Base-by-base conservation (phyloP, 805 yeast species). In the Kazachstania viticola region DNA sequence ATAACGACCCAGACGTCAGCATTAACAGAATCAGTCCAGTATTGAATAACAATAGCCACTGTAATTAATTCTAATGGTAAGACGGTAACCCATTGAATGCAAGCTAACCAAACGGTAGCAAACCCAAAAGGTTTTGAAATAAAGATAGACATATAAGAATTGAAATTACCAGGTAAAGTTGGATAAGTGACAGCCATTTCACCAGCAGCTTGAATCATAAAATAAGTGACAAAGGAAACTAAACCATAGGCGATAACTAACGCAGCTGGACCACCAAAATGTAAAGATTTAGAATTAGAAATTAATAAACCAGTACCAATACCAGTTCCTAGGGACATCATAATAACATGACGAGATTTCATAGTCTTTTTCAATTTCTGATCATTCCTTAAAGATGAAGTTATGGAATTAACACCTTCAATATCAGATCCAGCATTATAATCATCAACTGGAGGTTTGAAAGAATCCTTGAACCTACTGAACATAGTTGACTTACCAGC, bases 301-400 rank as follows among this genome's bases (percentile, higher is more conserved):
- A 73, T 73, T 40, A 69, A 58, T 31, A 75, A 59, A 45, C 82
- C 83, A 5, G 91, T 77, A 48, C 94, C 95, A 37, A 82, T 76
- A 31, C 88, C 78, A 33, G 91, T 85, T 36, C 91, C 91, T 34
- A 83, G 64, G 25, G 93, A 84, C 46, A 82, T 78, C 73, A 80
- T 72, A 38, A 73, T 68, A 38, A 77, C 70, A 42, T 78, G 85
- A 28, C 70, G 51, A 17, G 57, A 46, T 27, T 50, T 46, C 41
- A 48, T 29, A 31, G 57, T 48, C 35, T 60, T 58, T 29, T 56
- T 53, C 35, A 59, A 39, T 30, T 54, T 64, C 55, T 53, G 39
- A 9, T 31, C 37, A 1, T n/a, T n/a, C n/a, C n/a, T n/a, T n/a
- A n/a, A n/a, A n/a, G n/a, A n/a, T n/a, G n/a, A n/a, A n/a, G n/a